phyloP scores from a whole-genome alignment of 805 yeast genomes.

The Saturnispora galanensis region DNA sequence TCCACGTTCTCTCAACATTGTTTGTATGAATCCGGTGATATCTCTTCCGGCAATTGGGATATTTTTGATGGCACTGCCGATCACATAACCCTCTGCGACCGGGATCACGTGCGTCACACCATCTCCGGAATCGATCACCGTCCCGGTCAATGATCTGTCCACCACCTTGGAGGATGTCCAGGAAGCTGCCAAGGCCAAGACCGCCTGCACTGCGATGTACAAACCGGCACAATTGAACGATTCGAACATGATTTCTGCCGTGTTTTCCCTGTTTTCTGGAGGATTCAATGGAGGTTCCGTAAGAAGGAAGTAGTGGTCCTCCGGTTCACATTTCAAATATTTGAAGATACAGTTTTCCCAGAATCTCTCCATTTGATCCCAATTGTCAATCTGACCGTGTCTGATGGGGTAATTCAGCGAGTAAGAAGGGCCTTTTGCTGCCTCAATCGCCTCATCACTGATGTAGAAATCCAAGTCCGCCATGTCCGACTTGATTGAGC shows the following conservation, averaged over 20 bases:
- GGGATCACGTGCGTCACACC: conserved; percentile 99
- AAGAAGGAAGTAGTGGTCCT: conserved; percentile 88
- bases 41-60: conserved; percentile 99
- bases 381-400: conserved; percentile 96
- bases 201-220: conserved; percentile 98
- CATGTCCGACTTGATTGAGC: conserved; percentile 40
- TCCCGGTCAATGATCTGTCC: conserved; percentile 94
- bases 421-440: conserved; percentile 86
- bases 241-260: conserved; percentile 98
- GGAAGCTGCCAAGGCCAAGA: conserved; percentile 93
- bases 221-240: conserved; percentile 97
- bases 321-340: conserved; percentile 96
- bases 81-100: conserved; percentile 98
- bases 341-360: conserved; percentile 98
- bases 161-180: conserved; percentile 96
- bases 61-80: conserved; percentile 94
- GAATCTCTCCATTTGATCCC: conserved; percentile 99
- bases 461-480: conserved; percentile 91
- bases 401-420: conserved; percentile 85
- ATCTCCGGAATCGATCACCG: conserved; percentile 97
- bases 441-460: conserved; percentile 89
- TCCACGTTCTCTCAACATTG: conserved; percentile 90
- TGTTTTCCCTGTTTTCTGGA: conserved; percentile 98
- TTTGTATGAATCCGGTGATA: conserved; percentile 88
- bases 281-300: conserved; percentile 99